Base-by-base conservation (phyloP, 2,329 filamentous ascomycete species). In the Harringtonia lauricola region DNA sequence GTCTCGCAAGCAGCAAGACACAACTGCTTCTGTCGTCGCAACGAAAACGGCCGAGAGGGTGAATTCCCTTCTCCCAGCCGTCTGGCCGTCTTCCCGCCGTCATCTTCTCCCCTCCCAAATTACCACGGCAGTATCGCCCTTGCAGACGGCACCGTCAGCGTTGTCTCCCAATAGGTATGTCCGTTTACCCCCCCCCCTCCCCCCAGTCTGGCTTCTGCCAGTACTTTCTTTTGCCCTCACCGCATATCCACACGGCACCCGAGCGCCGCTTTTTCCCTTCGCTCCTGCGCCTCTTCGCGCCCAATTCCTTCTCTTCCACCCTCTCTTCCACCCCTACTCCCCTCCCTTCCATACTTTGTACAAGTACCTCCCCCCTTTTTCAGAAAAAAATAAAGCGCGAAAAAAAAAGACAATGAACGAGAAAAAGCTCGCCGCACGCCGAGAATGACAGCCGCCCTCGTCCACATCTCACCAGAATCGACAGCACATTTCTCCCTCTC, bases 271-370 rank as follows among this genome's bases (percentile, higher is more conserved):
- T 39, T 31, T 31, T 31, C 30, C 30, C 30, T 14, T 14, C 12
- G 22, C 36, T 37, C 19, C 24, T 39, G 36, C 36, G 36, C 22
- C 36, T 37, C 28, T 40, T 40, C 18, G 34, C 34, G 41, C 41
- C 41, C 41, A 43, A 43, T 33, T 15, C 24, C 24, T 35, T 42
- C 18, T n/a, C 24, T 40, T 14, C 38, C 38, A 40, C 31, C 5
- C 13, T 29, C 21, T 39, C 21, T 39, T 6, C 21, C 36, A 15
- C 36, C 17, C 17, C 34, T 22, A 9, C 19, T 15, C 36, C 29
- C 15, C 29, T 14, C 29, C 10, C 31, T 18, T 18, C n/a, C 31
- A 8, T 5, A 34, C 5, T 34, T 34, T 33, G 15, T 31, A 36
- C 22, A 36, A 36, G 19, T 8, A 19, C 36, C 21, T 21, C 19